Evolutionary conservation across 768 basidiomycete species (phyloP).

Genomic region (Tulasnella sp.): DNA sequence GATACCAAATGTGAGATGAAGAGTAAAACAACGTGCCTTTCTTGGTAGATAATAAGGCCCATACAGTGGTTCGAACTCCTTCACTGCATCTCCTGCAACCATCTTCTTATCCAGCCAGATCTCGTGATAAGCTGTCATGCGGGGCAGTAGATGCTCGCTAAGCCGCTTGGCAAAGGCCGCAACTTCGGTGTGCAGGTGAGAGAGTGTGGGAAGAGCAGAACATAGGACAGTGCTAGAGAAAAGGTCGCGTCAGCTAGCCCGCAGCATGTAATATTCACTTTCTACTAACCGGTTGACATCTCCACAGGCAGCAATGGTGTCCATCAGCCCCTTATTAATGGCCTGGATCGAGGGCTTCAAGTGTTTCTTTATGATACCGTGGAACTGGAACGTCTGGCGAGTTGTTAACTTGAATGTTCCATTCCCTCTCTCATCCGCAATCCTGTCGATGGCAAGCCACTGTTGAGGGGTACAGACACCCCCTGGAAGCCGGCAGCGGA

Average conservation of each 20-base stretch:
- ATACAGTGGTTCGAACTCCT: constrained; percentile 95
- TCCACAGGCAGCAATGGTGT: constrained; percentile 96
- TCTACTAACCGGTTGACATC: constrained; percentile 78
- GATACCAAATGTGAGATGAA: background rate
- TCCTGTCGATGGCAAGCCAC: constrained; percentile 93
- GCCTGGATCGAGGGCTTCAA: constrained; percentile 93
- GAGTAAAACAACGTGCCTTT: constrained; percentile 44
- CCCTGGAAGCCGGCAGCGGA: constrained; percentile 90
- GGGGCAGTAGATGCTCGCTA: constrained; percentile 78
- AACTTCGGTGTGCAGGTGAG: constrained; percentile 74
- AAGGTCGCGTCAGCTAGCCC: background rate
- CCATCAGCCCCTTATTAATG: constrained; percentile 82
- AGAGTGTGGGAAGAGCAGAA: constrained; percentile 81
- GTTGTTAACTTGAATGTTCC: constrained; percentile 97
- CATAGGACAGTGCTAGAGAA: constrained; percentile 71
- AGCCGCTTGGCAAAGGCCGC: constrained; percentile 74
- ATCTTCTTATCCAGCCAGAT: constrained; percentile 99
- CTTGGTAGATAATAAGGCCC: constrained; percentile 95
- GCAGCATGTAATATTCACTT: constrained; percentile 11
- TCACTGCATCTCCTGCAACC: constrained; percentile 85
- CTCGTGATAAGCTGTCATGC: constrained; percentile 92
- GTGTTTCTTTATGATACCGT: constrained; percentile 95
- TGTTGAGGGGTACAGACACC: constrained; percentile 88
- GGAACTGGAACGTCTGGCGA: constrained; percentile 97
- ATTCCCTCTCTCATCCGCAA: constrained; percentile 89